A percentile compares a stretch with the other conserved stretches of the same genome.
phyloP scores from a whole-genome alignment of 2,329 filamentous ascomycete species.

The Neofusicoccum sp. region DNA sequence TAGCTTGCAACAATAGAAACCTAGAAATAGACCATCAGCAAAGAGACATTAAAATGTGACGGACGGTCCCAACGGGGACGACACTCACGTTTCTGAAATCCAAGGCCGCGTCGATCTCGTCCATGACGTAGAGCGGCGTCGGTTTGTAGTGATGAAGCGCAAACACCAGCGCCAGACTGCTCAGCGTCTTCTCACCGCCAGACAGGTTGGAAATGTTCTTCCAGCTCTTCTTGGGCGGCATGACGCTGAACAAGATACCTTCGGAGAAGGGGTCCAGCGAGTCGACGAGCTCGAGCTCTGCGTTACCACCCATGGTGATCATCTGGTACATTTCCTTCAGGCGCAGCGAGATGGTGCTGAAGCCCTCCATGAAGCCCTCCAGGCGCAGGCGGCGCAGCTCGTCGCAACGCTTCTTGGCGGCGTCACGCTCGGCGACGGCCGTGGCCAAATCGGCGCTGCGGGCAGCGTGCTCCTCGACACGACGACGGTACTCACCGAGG shows the following conservation, averaged over 20 bases:
- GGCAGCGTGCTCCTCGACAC: slow-evolving; percentile 78
- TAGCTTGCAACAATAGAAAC: slow-evolving; percentile 98
- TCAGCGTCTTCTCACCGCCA: slow-evolving; percentile 96
- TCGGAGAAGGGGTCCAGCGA: slow-evolving; percentile 95
- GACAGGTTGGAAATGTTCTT: slow-evolving; percentile 97
- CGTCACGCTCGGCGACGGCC: slow-evolving; percentile 77
- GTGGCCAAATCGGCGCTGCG: slow-evolving; percentile 82
- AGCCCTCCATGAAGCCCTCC: slow-evolving; percentile 98
- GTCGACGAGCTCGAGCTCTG: slow-evolving; percentile 95
- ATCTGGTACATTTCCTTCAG: slow-evolving; percentile 99
- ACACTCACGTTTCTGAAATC: slow-evolving; percentile 93
- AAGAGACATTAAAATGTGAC: background rate
- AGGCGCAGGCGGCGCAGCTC: slow-evolving; percentile 87
- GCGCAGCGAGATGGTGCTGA: slow-evolving; percentile 87
- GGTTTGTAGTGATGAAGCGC: slow-evolving; percentile 97
- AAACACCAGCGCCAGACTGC: slow-evolving; percentile 93
- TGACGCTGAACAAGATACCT: slow-evolving; percentile 95
- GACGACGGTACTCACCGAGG: slow-evolving; percentile 82
- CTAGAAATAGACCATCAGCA: slow-evolving; percentile 47
- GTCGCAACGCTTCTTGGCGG: slow-evolving; percentile 88
- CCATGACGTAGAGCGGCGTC: slow-evolving; percentile 98
- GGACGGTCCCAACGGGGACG: background rate
- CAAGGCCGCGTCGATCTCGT: slow-evolving; percentile 96
- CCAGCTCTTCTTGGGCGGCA: slow-evolving; percentile 99
- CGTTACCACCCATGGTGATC: slow-evolving; percentile 99